phyloP scores from a whole-genome alignment of 805 yeast species.

The Helenozyma rhizophorensis region DNA sequence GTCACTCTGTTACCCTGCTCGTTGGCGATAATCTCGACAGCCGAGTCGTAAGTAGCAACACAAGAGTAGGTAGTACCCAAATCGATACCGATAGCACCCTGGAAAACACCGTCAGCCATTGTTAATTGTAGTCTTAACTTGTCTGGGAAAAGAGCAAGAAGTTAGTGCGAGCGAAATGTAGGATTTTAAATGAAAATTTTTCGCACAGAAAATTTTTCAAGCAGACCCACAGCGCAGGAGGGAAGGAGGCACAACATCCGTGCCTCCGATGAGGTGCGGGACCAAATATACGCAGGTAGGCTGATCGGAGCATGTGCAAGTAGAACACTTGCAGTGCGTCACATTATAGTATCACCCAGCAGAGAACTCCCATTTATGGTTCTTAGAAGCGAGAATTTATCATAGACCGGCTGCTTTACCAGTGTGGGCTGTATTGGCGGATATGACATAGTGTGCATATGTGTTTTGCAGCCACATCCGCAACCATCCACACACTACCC shows the following conservation, averaged over 20 bases:
- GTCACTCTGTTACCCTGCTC: conserved; percentile 52
- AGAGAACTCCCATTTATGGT: too few relatives aligned
- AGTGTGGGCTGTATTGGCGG: too few relatives aligned
- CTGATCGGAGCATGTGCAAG: too few relatives aligned
- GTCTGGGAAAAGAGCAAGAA: conserved; percentile 10
- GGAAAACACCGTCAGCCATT: conserved; percentile 31
- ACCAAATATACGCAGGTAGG: conserved; percentile 7
- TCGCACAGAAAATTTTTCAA: conserved; percentile 13
- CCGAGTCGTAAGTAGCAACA: conserved; percentile 48
- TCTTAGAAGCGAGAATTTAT: too few relatives aligned
- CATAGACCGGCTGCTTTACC: too few relatives aligned
- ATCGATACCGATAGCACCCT: conserved; percentile 47
- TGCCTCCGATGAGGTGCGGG: conserved; percentile 4
- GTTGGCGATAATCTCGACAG: conserved; percentile 48
- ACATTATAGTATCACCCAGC: too few relatives aligned
- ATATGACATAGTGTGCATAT: too few relatives aligned
- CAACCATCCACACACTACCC: too few relatives aligned
- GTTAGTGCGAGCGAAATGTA: conserved; percentile 8
- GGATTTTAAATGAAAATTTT: conserved; percentile 16
- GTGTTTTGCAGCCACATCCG: too few relatives aligned
- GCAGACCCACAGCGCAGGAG: conserved; percentile 2
- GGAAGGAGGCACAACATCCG: conserved; percentile 2
- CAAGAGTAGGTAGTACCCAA: conserved; percentile 50
- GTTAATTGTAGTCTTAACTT: conserved; percentile 9
- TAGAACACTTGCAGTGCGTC: too few relatives aligned